Evolutionary conservation across 805 yeast genomes (phyloP).

Genomic region (Kuraishia hungarica): DNA sequence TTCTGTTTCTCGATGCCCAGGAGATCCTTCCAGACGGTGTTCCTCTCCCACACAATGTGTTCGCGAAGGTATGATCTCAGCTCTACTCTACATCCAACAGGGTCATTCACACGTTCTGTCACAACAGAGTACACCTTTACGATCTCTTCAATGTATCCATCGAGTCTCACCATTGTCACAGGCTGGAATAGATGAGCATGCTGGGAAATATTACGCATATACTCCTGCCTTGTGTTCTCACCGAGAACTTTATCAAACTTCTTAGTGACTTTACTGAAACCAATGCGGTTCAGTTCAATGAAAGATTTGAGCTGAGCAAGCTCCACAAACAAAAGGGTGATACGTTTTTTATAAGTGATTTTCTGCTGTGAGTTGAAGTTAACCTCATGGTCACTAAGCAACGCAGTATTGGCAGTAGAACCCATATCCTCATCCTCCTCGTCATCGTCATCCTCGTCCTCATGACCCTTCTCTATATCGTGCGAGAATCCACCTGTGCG

Average conservation of each 20-base stretch:
- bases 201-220: slow-evolving; percentile 19
- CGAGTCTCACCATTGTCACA: slow-evolving; percentile 15
- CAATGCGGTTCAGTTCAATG: slow-evolving; percentile 43
- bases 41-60: slow-evolving; percentile 48
- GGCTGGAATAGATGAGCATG: slow-evolving; percentile 30
- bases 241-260: slow-evolving; percentile 45
- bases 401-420: slow-evolving; percentile 33
- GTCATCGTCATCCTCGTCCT: slow-evolving; percentile 28
- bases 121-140: slow-evolving; percentile 19
- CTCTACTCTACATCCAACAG: slow-evolving; percentile 41
- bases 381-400: slow-evolving; percentile 40
- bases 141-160: slow-evolving; percentile 21
- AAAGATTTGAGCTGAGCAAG: slow-evolving; percentile 40
- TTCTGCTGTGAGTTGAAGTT: slow-evolving; percentile 40
- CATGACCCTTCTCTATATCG: slow-evolving; percentile 14
- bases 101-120: slow-evolving; percentile 15
- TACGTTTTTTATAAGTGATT: slow-evolving; percentile 35
- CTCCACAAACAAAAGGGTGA: slow-evolving; percentile 34
- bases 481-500: slow-evolving; percentile 2
- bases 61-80: slow-evolving; percentile 48
- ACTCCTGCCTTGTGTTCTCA: slow-evolving; percentile 31
- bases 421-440: slow-evolving; percentile 27
- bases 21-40: slow-evolving; percentile 51
- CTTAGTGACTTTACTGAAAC: slow-evolving; percentile 43
- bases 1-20: slow-evolving; percentile 31